Percentiles rank a stretch among this genome's conserved stretches.
phyloP scores from a whole-genome alignment of 75 land plant species.

The Pinus tabuliformis region DNA sequence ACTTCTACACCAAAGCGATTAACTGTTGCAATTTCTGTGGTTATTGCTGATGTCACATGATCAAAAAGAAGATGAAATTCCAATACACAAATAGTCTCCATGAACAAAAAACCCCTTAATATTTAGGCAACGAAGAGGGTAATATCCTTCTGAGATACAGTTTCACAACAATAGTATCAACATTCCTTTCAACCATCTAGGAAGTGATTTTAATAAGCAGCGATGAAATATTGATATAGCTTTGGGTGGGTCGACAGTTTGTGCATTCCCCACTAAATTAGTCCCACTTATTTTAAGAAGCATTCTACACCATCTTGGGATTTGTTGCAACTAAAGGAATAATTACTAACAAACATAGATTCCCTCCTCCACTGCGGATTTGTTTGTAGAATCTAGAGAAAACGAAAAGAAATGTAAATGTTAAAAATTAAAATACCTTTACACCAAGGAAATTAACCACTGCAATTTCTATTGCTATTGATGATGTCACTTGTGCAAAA shows the following conservation, averaged over 20 bases:
- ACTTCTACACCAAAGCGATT: conserved; percentile 74
- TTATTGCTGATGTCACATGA: conserved; percentile 56
- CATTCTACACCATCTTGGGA: conserved; percentile 68
- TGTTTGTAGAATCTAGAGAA: no score
- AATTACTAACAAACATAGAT: no score
- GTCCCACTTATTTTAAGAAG: conserved; percentile 74
- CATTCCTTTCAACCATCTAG: not conserved
- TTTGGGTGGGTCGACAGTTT: conserved; percentile 62
- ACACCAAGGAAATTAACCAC: no score
- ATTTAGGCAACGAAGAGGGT: not conserved
- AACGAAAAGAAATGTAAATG: no score
- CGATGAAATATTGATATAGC: conserved; percentile 25
- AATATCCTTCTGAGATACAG: not conserved
- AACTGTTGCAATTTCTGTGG: conserved; percentile 63
- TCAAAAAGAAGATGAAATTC: not conserved
- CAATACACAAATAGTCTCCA: not conserved
- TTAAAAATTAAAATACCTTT: no score
- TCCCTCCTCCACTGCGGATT: no score
- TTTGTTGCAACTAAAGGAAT: not conserved
- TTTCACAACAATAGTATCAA: not conserved
- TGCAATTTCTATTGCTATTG: no score
- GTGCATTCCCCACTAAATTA: conserved; percentile 45
- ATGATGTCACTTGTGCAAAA: no score
- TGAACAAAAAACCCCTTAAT: not conserved
- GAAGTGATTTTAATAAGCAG: not conserved